Percentiles rank a stretch among this genome's conserved stretches.
These are phyloP conservation scores for Mesembryanthemum crystallinum DNA, from an alignment of 148 eudicot species.

Conservation along the genomic window DNA sequence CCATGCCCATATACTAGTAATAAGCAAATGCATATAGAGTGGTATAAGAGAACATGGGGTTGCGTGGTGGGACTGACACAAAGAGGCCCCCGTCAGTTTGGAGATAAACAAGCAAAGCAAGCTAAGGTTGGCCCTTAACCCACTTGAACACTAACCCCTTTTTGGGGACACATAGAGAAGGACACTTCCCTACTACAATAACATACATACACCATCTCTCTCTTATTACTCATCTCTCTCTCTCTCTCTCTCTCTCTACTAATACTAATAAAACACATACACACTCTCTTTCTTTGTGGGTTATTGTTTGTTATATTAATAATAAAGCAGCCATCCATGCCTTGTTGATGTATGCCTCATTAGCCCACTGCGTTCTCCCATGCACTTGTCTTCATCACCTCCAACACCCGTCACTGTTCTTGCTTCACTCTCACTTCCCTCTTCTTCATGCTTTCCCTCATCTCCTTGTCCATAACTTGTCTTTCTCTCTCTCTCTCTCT, in stretches of 20 bases:
- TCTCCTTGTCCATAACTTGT: slow-evolving; percentile 33
- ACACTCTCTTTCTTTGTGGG: no score
- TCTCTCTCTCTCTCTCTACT: not conserved
- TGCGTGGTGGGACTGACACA: slow-evolving; percentile 28
- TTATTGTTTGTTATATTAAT: slow-evolving; percentile 19
- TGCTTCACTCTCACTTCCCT: slow-evolving; percentile 13
- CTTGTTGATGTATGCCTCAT: no score
- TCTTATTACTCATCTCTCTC: not conserved
- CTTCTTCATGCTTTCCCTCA: slow-evolving; percentile 26
- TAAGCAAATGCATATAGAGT: no score
- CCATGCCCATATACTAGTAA: no score
- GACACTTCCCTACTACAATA: slow-evolving; percentile 29
- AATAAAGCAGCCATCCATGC: slow-evolving; percentile 32
- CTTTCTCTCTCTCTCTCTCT: slow-evolving; percentile 8
- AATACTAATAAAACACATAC: no score
- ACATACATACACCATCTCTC: not conserved
- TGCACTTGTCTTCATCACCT: slow-evolving; percentile 73
- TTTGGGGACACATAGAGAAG: slow-evolving; percentile 36
- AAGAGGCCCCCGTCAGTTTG: slow-evolving; percentile 29
- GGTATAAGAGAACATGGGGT: slow-evolving; percentile 16
- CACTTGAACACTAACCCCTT: slow-evolving; percentile 57
- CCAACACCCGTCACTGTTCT: slow-evolving; percentile 42
- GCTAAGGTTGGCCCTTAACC: slow-evolving; percentile 32
- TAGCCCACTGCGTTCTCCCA: slow-evolving; percentile 64
- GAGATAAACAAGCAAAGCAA: slow-evolving; percentile 27